Percentiles rank a stretch among this genome's conserved stretches.
Evolutionary conservation across 2,329 filamentous ascomycete genomes (phyloP).

Genomic region (Nannizziopsis barbatae): DNA sequence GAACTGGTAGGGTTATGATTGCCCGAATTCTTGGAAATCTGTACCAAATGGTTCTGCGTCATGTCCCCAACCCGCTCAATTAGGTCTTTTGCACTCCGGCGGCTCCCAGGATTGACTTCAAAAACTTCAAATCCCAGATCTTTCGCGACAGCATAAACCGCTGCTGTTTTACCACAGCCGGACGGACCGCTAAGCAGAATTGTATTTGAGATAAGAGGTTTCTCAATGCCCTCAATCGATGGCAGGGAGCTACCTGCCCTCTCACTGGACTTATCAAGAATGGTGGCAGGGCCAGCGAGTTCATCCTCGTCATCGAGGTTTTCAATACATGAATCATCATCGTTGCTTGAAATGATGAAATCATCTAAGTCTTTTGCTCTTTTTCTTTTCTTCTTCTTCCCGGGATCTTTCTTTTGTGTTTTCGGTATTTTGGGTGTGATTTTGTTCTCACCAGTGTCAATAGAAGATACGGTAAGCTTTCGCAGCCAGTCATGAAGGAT

Average conservation of each 20-base stretch:
- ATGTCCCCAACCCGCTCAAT: conserved; percentile 90
- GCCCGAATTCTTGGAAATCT: conserved; percentile 34
- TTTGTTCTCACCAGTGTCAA: conserved; percentile 48
- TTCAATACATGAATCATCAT: conserved; percentile 60
- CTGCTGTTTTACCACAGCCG: conserved; percentile 86
- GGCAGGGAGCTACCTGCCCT: conserved; percentile 26
- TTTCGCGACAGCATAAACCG: conserved; percentile 81
- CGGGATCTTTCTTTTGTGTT: neutral
- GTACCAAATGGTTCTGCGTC: conserved; percentile 87
- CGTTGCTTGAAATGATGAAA: conserved; percentile 69
- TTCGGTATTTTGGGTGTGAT: conserved; percentile 19
- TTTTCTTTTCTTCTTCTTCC: conserved; percentile 25
- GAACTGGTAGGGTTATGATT: conserved; percentile 11
- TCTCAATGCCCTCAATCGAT: conserved; percentile 20
- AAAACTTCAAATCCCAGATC: conserved; percentile 91
- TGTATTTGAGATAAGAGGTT: conserved; percentile 49
- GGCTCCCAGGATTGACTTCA: conserved; percentile 76
- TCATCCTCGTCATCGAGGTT: conserved; percentile 44
- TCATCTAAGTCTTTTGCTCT: conserved; percentile 59
- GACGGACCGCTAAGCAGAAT: conserved; percentile 82
- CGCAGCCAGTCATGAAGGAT: conserved; percentile 73
- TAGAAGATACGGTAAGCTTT: conserved; percentile 61
- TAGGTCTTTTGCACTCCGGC: conserved; percentile 79
- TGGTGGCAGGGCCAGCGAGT: conserved; percentile 30
- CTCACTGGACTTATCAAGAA: conserved; percentile 32